A percentile compares a stretch with the other conserved stretches of the same genome.
phyloP scores from a whole-genome alignment of 2,329 filamentous ascomycete genomes.

The Arthrocladium fulminans region DNA sequence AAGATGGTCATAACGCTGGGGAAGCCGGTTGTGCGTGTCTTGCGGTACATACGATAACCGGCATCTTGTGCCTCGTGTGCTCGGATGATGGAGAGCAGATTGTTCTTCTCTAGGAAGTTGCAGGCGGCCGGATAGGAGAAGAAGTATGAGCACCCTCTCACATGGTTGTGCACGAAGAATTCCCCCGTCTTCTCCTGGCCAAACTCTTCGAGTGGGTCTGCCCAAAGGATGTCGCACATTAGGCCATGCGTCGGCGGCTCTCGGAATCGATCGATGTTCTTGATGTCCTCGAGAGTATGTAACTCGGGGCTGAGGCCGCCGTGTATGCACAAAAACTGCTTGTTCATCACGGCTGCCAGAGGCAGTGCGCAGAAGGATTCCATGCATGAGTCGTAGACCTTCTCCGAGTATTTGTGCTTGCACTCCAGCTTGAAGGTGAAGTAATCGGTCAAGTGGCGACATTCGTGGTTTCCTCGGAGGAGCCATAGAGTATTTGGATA shows the following conservation, averaged over 20 bases:
- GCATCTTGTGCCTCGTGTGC: conserved; percentile 98
- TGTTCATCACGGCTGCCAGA: conserved; percentile 97
- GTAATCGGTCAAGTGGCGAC: conserved; percentile 96
- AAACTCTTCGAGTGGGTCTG: conserved; percentile 94
- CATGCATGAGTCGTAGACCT: conserved; percentile 94
- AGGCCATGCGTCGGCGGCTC: conserved; percentile 94
- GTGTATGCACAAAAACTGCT: conserved; percentile 98
- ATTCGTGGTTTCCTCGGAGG: conserved; percentile 95
- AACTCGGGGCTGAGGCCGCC: conserved; percentile 92
- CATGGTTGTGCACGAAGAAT: conserved; percentile 96
- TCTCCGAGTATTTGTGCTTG: conserved; percentile 98
- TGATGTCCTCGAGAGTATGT: conserved; percentile 89
- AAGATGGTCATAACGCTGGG: conserved; percentile 99
- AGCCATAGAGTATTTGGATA: conserved; percentile 97
- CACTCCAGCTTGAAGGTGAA: conserved; percentile 99
- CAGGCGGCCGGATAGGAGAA: conserved; percentile 97
- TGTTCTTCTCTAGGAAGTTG: conserved; percentile 98
- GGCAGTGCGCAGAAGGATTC: conserved; percentile 94
- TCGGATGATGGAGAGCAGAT: conserved; percentile 89
- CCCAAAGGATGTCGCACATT: conserved; percentile 99
- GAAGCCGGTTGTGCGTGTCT: conserved; percentile 95
- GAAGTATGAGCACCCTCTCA: conserved; percentile 97
- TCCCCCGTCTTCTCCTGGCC: conserved; percentile 97
- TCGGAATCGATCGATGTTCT: conserved; percentile 90
- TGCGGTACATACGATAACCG: conserved; percentile 97